Conservation (phyloP, 2,329 filamentous ascomycete genomes). For the Penicillium fuscoglaucum region DNA sequence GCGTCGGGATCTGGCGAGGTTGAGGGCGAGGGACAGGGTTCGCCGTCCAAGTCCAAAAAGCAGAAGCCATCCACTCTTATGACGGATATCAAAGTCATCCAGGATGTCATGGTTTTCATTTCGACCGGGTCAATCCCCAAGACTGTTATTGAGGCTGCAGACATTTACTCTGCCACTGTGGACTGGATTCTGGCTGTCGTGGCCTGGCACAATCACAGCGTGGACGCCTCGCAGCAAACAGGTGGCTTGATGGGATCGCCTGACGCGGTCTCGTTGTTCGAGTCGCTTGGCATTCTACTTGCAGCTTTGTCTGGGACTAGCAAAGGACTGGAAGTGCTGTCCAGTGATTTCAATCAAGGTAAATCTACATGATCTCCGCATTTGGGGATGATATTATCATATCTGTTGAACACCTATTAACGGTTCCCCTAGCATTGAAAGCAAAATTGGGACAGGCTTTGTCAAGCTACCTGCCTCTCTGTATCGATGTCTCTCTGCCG, state of each 20-base stretch:
- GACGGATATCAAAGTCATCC: slow-evolving; percentile 45
- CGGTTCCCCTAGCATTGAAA: slow-evolving; percentile 33
- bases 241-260: slow-evolving; percentile 37
- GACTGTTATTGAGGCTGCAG: slow-evolving; percentile 31
- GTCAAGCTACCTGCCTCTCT: slow-evolving; percentile 43
- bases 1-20: slow-evolving; percentile 7
- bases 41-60: not conserved
- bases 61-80: slow-evolving; percentile 37
- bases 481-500: slow-evolving; percentile 40
- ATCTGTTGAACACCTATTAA: slow-evolving; percentile 7
- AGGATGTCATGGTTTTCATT: slow-evolving; percentile 43
- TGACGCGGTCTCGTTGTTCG: slow-evolving; percentile 43
- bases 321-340: slow-evolving; percentile 40
- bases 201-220: slow-evolving; percentile 34
- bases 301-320: slow-evolving; percentile 40
- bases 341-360: slow-evolving; percentile 39
- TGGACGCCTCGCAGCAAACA: slow-evolving; percentile 29
- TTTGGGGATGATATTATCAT: not conserved
- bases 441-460: slow-evolving; percentile 41
- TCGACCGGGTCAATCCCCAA: slow-evolving; percentile 37
- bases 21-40: not conserved
- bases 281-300: slow-evolving; percentile 45
- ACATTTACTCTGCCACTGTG: slow-evolving; percentile 35
- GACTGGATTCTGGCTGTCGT: slow-evolving; percentile 44
- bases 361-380: not conserved